Conservation (phyloP, 1,284 basidiomycete genomes). For the Cryptococcus sp. region DNA sequence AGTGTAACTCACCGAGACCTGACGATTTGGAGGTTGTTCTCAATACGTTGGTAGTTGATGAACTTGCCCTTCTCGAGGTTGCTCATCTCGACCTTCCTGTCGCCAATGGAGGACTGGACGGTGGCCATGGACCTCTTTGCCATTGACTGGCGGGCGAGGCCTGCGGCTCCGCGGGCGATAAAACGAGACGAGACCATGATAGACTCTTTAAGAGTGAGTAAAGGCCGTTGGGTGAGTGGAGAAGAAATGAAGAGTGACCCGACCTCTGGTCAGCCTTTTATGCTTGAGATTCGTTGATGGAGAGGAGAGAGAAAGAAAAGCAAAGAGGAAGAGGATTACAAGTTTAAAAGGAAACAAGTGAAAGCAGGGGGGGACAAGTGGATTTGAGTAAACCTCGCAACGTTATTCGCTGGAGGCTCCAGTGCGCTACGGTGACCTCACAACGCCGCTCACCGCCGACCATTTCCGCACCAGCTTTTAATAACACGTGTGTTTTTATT, state of each 20-base stretch:
- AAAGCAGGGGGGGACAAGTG: background rate
- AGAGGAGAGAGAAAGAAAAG: slow-evolving; percentile 5
- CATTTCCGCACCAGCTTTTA: slow-evolving; percentile 4
- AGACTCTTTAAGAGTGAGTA: background rate
- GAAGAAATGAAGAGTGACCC: background rate
- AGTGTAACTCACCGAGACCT: slow-evolving; percentile 66
- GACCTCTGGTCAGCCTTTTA: slow-evolving; percentile 3
- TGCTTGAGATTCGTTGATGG: background rate
- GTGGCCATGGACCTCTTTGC: slow-evolving; percentile 43
- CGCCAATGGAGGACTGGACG: slow-evolving; percentile 64
- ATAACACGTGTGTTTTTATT: slow-evolving; percentile 6
- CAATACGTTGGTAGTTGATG: slow-evolving; percentile 98
- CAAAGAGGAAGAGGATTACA: background rate
- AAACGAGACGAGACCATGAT: slow-evolving; percentile 41
- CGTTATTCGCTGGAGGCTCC: slow-evolving; percentile 10
- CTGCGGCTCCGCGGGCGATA: slow-evolving; percentile 32
- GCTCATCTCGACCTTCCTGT: slow-evolving; percentile 91
- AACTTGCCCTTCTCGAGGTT: slow-evolving; percentile 74
- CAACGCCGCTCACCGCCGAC: slow-evolving; percentile 18
- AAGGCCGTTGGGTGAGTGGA: background rate
- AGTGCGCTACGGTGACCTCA: background rate
- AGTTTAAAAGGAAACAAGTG: background rate
- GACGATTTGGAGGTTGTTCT: slow-evolving; percentile 86
- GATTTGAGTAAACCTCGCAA: slow-evolving; percentile 4
- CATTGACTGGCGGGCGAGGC: slow-evolving; percentile 30